Evolutionary conservation across 2,329 filamentous ascomycete genomes (phyloP).

Genomic region (Diaporthe batatas): DNA sequence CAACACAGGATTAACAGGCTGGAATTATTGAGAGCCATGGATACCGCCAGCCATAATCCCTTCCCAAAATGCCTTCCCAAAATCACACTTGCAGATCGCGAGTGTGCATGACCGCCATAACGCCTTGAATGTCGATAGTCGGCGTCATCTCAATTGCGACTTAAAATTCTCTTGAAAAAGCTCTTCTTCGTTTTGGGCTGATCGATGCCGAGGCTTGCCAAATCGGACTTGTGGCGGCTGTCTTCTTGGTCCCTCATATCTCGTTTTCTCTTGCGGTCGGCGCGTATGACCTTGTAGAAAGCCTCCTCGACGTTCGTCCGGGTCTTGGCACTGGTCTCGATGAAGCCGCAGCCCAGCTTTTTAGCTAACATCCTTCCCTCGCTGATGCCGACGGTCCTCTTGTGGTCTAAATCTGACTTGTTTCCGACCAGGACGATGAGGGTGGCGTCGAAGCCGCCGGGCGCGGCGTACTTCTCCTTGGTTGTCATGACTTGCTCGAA

Average conservation of each 20-base stretch:
- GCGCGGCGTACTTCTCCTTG: constrained; percentile 37
- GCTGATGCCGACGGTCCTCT: constrained; percentile 39
- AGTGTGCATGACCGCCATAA: constrained; percentile 22
- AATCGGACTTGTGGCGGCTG: constrained; percentile 36
- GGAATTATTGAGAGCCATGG: constrained; percentile 29
- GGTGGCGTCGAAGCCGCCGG: constrained; percentile 36
- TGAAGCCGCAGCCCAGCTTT: constrained; percentile 42
- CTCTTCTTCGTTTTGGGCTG: constrained; percentile 37
- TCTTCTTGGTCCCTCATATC: constrained; percentile 35
- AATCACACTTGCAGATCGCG: neutral
- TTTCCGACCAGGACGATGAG: constrained; percentile 41
- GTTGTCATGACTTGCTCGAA: constrained; percentile 40
- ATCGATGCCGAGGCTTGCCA: constrained; percentile 37
- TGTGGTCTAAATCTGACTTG: constrained; percentile 41
- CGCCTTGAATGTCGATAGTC: constrained; percentile 16
- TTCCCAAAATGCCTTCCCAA: constrained; percentile 21
- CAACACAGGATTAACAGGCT: constrained; percentile 1
- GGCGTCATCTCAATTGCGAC: constrained; percentile 16
- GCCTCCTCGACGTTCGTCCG: constrained; percentile 42
- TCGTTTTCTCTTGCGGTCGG: constrained; percentile 39
- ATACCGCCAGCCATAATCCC: constrained; percentile 10
- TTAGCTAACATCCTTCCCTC: constrained; percentile 39
- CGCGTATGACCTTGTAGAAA: constrained; percentile 42
- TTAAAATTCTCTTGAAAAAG: constrained; percentile 38
- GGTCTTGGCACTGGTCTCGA: constrained; percentile 42